Conservation (phyloP, 2,329 filamentous ascomycete species). For the Paraphoma chrysanthemicola region DNA sequence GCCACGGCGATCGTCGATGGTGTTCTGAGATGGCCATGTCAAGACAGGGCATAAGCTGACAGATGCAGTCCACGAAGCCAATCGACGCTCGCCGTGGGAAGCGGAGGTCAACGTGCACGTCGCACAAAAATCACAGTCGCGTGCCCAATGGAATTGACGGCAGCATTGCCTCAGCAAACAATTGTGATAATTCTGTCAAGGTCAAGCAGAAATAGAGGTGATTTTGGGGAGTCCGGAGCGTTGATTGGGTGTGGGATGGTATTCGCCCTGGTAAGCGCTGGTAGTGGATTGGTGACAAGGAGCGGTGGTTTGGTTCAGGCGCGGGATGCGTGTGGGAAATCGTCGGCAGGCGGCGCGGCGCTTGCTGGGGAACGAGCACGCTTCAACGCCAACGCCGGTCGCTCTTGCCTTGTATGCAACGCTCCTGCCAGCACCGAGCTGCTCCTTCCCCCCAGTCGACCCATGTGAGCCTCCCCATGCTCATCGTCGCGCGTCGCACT, state of each 20-base stretch:
- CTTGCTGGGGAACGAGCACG: slow-evolving; percentile 10
- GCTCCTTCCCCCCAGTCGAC: slow-evolving; percentile 18
- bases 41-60: not conserved
- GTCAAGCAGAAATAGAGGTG: not conserved
- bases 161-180: not conserved
- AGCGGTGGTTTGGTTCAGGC: not conserved
- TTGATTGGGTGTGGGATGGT: slow-evolving; percentile 1
- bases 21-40: not conserved
- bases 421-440: slow-evolving; percentile 23
- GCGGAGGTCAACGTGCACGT: not conserved
- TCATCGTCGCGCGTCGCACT: slow-evolving; percentile 14
- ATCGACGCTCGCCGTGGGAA: not conserved
- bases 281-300: not conserved
- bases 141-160: not conserved
- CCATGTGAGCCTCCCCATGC: slow-evolving; percentile 26
- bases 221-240: not conserved
- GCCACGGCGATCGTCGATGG: not conserved
- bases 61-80: not conserved
- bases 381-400: slow-evolving; percentile 2
- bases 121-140: not conserved
- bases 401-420: slow-evolving; percentile 18
- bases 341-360: slow-evolving; percentile 14
- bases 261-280: slow-evolving; percentile 8
- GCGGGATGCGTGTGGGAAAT: slow-evolving; percentile 18
- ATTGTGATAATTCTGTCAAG: not conserved